A percentile compares a stretch with the other conserved stretches of the same genome.
Conservation (phyloP, 192 early-diverging fungal species). For the Powellomyces hirtus region DNA sequence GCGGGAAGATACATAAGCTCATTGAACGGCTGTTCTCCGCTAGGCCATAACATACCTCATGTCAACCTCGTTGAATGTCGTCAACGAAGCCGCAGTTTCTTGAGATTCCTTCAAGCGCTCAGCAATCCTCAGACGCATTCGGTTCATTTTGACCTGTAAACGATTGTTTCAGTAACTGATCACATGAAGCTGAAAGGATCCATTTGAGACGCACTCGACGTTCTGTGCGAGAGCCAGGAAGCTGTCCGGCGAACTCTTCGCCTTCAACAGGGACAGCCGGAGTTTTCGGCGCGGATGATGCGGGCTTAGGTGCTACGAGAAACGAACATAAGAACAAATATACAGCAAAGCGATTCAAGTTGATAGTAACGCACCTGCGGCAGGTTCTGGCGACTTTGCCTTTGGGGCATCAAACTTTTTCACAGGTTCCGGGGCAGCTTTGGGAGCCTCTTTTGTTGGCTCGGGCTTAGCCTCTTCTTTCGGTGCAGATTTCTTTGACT, state of each 20-base stretch:
- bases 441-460: neutral
- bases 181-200: no score
- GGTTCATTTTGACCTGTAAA: conserved; percentile 86
- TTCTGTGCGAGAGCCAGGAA: conserved; percentile 33
- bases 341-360: no score
- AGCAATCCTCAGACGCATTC: conserved; percentile 93
- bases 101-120: conserved; percentile 96
- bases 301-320: neutral
- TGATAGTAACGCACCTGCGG: neutral
- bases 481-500: conserved; percentile 6
- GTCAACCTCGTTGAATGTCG: conserved; percentile 99
- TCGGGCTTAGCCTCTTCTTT: conserved; percentile 26
- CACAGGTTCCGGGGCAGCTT: conserved; percentile 12
- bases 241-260: conserved; percentile 28
- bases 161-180: neutral
- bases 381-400: conserved; percentile 24
- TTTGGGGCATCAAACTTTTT: conserved; percentile 21
- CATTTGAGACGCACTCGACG: conserved; percentile 21
- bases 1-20: no score
- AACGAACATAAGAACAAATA: neutral
- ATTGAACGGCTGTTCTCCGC: neutral
- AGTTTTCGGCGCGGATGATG: neutral
- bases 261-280: conserved; percentile 6
- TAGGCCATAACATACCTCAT: conserved; percentile 66
- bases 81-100: conserved; percentile 92